Conservation (phyloP, 176 grass and related monocot genomes). For the Thalia dealbata region DNA sequence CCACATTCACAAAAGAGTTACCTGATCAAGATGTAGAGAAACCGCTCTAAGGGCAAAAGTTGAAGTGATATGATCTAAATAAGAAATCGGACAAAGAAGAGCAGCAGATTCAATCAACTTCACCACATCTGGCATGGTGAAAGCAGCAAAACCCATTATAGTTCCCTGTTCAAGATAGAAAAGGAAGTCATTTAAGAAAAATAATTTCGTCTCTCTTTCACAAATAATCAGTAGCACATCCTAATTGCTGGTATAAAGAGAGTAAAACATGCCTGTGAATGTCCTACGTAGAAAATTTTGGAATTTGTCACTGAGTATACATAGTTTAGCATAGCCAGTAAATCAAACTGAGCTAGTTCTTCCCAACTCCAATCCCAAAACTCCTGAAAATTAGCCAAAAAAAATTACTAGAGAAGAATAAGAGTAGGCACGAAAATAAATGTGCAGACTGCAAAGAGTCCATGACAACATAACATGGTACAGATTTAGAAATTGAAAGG, state of each 20-base stretch:
- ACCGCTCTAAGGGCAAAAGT: constrained; percentile 78
- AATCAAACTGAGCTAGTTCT: constrained; percentile 81
- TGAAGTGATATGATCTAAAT: constrained; percentile 73
- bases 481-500: background rate
- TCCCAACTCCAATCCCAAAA: constrained; percentile 99
- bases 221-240: constrained; percentile 5
- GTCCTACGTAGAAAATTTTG: constrained; percentile 72
- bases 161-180: constrained; percentile 58
- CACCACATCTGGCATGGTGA: constrained; percentile 58
- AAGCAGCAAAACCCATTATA: constrained; percentile 88
- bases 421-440: background rate
- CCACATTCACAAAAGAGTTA: constrained; percentile 26
- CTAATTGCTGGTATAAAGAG: background rate
- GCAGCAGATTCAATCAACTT: constrained; percentile 76
- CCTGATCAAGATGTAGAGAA: constrained; percentile 82
- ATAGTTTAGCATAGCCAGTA: constrained; percentile 70
- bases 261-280: constrained; percentile 62
- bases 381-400: constrained; percentile 30
- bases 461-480: background rate
- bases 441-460: background rate
- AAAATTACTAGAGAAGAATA: background rate
- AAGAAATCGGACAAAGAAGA: constrained; percentile 97
- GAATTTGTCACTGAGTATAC: constrained; percentile 46
- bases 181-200: background rate
- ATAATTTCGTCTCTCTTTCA: background rate